A percentile compares a stretch with the other conserved stretches of the same genome.
These are phyloP conservation scores for Didymosphaeria variabile DNA, from an alignment of 2,329 filamentous ascomycete genomes.

Conservation along the genomic window DNA sequence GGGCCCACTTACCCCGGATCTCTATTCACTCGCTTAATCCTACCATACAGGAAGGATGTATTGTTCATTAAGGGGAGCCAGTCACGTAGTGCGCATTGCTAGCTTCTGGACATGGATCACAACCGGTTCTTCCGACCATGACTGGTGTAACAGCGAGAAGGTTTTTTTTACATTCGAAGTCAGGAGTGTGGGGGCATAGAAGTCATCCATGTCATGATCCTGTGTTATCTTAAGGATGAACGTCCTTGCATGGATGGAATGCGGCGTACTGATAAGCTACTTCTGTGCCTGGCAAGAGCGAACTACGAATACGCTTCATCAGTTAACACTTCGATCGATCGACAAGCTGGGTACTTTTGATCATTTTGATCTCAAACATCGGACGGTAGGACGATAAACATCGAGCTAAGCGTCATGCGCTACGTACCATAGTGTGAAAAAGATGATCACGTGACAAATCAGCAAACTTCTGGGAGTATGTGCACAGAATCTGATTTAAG, in stretches of 20 bases:
- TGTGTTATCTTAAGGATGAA: neutral
- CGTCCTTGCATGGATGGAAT: neutral
- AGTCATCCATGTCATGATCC: neutral
- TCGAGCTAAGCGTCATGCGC: too few relatives aligned
- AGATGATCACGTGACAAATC: too few relatives aligned
- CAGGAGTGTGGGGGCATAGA: neutral
- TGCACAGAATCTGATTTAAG: too few relatives aligned
- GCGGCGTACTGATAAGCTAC: neutral
- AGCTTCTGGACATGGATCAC: neutral
- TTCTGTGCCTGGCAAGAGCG: neutral
- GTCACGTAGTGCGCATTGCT: slow-evolving; percentile 3
- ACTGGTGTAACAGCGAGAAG: too few relatives aligned
- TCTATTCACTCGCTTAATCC: slow-evolving; percentile 10
- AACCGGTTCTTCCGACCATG: too few relatives aligned
- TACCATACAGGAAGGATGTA: neutral
- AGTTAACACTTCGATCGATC: too few relatives aligned
- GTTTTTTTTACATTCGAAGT: neutral
- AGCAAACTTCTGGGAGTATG: too few relatives aligned
- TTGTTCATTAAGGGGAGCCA: neutral
- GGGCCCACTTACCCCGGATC: slow-evolving; percentile 18
- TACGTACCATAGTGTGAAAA: too few relatives aligned
- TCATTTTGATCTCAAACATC: too few relatives aligned
- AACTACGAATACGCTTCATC: neutral
- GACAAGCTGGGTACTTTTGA: too few relatives aligned
- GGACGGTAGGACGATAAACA: too few relatives aligned